Base-by-base conservation (phyloP, 805 yeast genomes). In the Saccharomycopsis vini region DNA sequence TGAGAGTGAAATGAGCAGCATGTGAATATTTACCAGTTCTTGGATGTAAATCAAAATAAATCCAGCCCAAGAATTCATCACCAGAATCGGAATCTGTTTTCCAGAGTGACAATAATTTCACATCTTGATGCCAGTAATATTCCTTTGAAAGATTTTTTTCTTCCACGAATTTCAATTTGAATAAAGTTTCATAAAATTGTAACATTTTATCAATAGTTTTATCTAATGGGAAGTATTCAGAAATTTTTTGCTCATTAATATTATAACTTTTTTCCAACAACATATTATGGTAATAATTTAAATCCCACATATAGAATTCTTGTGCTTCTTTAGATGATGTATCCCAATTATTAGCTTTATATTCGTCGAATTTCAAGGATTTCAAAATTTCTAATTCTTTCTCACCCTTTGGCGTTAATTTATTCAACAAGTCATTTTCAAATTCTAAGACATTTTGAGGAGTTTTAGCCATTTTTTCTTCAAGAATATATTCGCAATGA, bases 1-100 rank as follows among this genome's bases (percentile, higher is more conserved):
- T 63, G 38, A 83, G 58, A 15, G 79, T 79, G 56, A 85, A 85
- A 58, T 81, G 81, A 5, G 95, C 95, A 36, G 95, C 94, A 59
- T 85, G 95, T 2, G 86, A 82, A 62, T 83, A 85, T 60, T 86
- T 85, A 53, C 90, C 89, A 43, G 78, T 81, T 57, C 95, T 73
- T 51, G 94, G 94, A 59, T 82, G 88, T 56, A 84, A 63, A 59
- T 85, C 95, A 49, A 86, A 75, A 61, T 79, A 81, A 36, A 85
- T 61, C 75, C 83, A 81, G 28, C 95, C 95, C 47, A 76, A 72
- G 62, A 85, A 84, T 46, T 67, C 71, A 1, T 53, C 51, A 1
- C 52, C 50, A n/a, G 57, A 52, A 21, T 57, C 56, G 33, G 67
- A 58, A 51, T 79, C 84, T 53, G 71, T 62, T 49, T 72, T 71